phyloP scores from a whole-genome alignment of 2,329 filamentous ascomycete species.

The Nemania sp. region DNA sequence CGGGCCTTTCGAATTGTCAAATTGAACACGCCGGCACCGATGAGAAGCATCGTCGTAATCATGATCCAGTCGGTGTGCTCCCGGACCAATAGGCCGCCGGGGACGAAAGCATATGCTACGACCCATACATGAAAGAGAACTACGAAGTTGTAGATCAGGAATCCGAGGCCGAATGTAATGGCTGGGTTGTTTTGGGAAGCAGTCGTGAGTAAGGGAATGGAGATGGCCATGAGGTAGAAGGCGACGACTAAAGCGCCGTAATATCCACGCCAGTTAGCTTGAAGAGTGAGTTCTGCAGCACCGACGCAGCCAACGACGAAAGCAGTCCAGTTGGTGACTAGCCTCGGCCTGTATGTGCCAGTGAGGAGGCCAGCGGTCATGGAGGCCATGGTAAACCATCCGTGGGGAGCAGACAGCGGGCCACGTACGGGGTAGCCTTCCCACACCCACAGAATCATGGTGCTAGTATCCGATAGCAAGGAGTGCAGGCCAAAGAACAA shows the following conservation, averaged over 20 bases:
- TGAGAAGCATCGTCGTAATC: slow-evolving; percentile 79
- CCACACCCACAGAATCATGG: slow-evolving; percentile 99
- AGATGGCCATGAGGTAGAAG: slow-evolving; percentile 79
- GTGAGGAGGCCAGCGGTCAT: slow-evolving; percentile 83
- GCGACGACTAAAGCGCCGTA: slow-evolving; percentile 78
- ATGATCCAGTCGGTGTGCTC: slow-evolving; percentile 98
- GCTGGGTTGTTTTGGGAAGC: slow-evolving; percentile 79
- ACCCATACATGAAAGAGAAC: slow-evolving; percentile 99
- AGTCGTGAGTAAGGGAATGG: slow-evolving; percentile 74
- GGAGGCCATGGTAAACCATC: slow-evolving; percentile 79
- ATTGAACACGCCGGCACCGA: slow-evolving; percentile 85
- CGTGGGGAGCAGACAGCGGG: slow-evolving; percentile 86
- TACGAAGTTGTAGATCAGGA: slow-evolving; percentile 89
- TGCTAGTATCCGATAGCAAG: slow-evolving; percentile 93
- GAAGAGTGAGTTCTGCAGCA: slow-evolving; percentile 76
- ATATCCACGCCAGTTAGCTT: slow-evolving; percentile 85
- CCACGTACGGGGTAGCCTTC: slow-evolving; percentile 91
- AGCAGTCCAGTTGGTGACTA: slow-evolving; percentile 77
- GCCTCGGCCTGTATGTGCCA: slow-evolving; percentile 72
- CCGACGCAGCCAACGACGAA: slow-evolving; percentile 80
- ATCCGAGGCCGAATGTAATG: slow-evolving; percentile 83
- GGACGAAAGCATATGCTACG: slow-evolving; percentile 96
- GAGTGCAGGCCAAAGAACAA: slow-evolving; percentile 90
- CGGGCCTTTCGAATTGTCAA: slow-evolving; percentile 57
- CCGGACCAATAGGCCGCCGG: slow-evolving; percentile 86